Evolutionary conservation across 176 grass and related monocot genomes (phyloP).

Genomic region (Aegilops speltoides): DNA sequence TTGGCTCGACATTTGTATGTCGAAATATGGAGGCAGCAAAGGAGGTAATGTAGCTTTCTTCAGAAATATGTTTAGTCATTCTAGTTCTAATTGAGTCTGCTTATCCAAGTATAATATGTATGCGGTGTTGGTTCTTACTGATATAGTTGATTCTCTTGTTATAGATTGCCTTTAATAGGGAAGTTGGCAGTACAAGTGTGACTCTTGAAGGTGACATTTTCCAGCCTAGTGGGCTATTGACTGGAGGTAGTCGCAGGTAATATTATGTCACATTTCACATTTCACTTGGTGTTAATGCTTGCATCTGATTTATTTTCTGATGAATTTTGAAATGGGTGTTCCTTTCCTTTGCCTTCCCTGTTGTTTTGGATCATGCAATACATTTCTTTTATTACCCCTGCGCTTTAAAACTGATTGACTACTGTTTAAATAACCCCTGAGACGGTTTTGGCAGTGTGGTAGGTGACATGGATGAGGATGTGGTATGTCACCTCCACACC

Average conservation of each 20-base stretch:
- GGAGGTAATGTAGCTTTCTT: slow-evolving; percentile 53
- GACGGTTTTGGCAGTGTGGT: background rate
- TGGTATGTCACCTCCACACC: background rate
- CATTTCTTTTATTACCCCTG: background rate
- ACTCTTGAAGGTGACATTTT: slow-evolving; percentile 92
- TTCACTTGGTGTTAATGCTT: slow-evolving; percentile 21
- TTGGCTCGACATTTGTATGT: slow-evolving; percentile 97
- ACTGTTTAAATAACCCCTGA: background rate
- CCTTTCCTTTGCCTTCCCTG: slow-evolving; percentile 6
- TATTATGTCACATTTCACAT: slow-evolving; percentile 3
- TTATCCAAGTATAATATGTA: background rate
- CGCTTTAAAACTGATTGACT: background rate
- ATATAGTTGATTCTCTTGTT: slow-evolving; percentile 21
- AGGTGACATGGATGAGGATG: slow-evolving; percentile 8
- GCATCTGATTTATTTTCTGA: background rate
- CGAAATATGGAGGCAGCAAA: slow-evolving; percentile 76
- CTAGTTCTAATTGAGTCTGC: slow-evolving; percentile 20
- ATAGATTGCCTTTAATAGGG: slow-evolving; percentile 76
- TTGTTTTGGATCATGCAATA: background rate
- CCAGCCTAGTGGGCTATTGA: slow-evolving; percentile 90
- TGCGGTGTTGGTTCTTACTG: slow-evolving; percentile 11
- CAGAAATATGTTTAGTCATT: background rate
- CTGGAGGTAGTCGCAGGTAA: slow-evolving; percentile 96
- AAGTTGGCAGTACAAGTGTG: slow-evolving; percentile 72
- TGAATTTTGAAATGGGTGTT: slow-evolving; percentile 29